Evolutionary conservation across 2,329 filamentous ascomycete species (phyloP).

Genomic region (Rhinocladiella similis): DNA sequence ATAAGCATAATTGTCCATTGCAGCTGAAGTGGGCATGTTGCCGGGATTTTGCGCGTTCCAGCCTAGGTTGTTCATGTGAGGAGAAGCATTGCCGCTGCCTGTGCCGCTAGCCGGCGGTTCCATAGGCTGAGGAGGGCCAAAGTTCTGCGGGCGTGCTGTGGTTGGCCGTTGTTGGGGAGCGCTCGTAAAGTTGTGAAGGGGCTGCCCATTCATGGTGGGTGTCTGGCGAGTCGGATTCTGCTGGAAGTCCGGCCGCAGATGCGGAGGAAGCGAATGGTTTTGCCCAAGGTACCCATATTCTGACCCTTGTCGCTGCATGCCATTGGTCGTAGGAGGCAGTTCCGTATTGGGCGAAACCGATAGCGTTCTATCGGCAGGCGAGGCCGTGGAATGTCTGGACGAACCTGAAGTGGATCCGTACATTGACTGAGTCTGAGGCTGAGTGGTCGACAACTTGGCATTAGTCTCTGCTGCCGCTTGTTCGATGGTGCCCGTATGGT

Average conservation of each 20-base stretch:
- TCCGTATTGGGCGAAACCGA: slow-evolving; percentile 80
- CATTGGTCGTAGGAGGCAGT: slow-evolving; percentile 64
- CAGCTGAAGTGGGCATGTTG: slow-evolving; percentile 69
- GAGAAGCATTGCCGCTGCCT: slow-evolving; percentile 76
- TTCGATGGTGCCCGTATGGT: slow-evolving; percentile 92
- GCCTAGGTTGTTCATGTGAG: slow-evolving; percentile 76
- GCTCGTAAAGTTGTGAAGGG: slow-evolving; percentile 59
- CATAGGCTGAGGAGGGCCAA: slow-evolving; percentile 79
- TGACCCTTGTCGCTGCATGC: slow-evolving; percentile 64
- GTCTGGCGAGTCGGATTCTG: slow-evolving; percentile 64
- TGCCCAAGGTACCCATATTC: slow-evolving; percentile 73
- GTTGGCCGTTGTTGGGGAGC: slow-evolving; percentile 55
- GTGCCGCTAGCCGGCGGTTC: slow-evolving; percentile 74
- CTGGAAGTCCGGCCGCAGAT: slow-evolving; percentile 74
- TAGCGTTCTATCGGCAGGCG: slow-evolving; percentile 74
- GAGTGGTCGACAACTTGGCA: slow-evolving; percentile 69
- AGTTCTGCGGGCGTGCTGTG: slow-evolving; percentile 82
- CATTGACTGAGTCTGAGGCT: slow-evolving; percentile 39
- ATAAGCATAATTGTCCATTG: slow-evolving; percentile 77
- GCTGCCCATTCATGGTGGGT: slow-evolving; percentile 64
- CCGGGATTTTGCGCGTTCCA: slow-evolving; percentile 85
- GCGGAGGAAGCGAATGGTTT: slow-evolving; percentile 76
- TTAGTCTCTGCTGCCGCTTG: slow-evolving; percentile 88
- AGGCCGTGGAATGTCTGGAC: slow-evolving; percentile 66
- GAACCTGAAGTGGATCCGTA: slow-evolving; percentile 45